A percentile compares a stretch with the other conserved stretches of the same genome.
Evolutionary conservation across 169 alveolate genomes (phyloP).

Genomic region (Blepharisma undulans): DNA sequence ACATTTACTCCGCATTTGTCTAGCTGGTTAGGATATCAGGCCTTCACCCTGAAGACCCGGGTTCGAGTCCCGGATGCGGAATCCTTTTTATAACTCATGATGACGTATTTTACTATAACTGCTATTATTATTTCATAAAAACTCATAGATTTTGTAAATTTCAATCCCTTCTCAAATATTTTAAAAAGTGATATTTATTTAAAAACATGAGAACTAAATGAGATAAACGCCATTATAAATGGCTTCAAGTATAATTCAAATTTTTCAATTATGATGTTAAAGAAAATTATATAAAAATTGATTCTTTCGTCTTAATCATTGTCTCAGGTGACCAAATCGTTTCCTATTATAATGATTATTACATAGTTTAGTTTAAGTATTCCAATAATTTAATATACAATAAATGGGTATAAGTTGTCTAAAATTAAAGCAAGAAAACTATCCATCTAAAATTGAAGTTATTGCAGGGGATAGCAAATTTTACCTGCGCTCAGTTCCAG

Average conservation of each 20-base stretch:
- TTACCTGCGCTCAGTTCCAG: background rate
- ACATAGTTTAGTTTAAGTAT: background rate
- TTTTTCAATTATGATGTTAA: background rate
- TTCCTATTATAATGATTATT: too few species aligned
- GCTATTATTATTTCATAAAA: too few species aligned
- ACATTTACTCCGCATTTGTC: conserved; percentile 86
- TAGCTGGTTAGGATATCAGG: conserved; percentile 98
- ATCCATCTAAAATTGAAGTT: background rate
- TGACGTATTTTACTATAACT: background rate
- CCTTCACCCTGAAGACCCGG: conserved; percentile 99
- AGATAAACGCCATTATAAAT: background rate
- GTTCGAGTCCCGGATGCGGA: conserved; percentile 97
- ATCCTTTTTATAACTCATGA: background rate
- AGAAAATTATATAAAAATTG: background rate
- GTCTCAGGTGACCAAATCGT: background rate
- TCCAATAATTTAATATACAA: background rate
- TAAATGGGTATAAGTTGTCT: background rate
- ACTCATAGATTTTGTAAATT: background rate
- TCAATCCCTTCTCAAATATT: background rate
- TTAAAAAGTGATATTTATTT: background rate
- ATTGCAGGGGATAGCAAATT: background rate
- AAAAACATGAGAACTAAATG: background rate
- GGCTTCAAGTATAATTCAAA: background rate
- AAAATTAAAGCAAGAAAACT: background rate
- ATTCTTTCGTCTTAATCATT: too few species aligned